Percentiles rank a stretch among this genome's conserved stretches.
These are phyloP conservation scores for Heimioporus punctisporus DNA, from an alignment of 1,284 basidiomycete species.

Conservation along the genomic window DNA sequence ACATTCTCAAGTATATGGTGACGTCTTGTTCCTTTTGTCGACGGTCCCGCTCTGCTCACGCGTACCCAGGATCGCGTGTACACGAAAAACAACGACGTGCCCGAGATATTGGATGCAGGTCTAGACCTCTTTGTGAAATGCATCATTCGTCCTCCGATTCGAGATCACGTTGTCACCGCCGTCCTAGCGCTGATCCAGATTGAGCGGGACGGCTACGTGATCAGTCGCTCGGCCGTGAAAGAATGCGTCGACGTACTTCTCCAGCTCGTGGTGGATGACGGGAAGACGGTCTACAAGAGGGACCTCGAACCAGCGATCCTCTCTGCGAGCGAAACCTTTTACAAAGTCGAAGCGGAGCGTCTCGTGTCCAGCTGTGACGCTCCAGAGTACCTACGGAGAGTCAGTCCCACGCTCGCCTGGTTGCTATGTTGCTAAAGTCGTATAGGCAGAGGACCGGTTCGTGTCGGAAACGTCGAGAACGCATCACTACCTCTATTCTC, in stretches of 20 bases:
- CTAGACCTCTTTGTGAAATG: constrained; percentile 84
- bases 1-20: constrained; percentile 97
- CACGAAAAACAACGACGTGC: constrained; percentile 71
- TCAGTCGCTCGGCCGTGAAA: constrained; percentile 91
- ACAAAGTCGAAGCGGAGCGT: constrained; percentile 74
- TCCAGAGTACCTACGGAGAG: constrained; percentile 80
- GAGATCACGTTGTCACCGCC: constrained; percentile 80
- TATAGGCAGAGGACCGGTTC: constrained; percentile 83
- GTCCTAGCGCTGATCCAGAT: constrained; percentile 89
- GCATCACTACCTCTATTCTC: constrained; percentile 87
- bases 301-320: constrained; percentile 90
- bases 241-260: constrained; percentile 90
- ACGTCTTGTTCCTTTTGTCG: constrained; percentile 26
- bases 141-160: constrained; percentile 86
- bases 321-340: constrained; percentile 80
- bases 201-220: constrained; percentile 90
- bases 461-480: constrained; percentile 87
- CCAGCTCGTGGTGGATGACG: constrained; percentile 57
- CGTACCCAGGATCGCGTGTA: constrained; percentile 85
- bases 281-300: constrained; percentile 77
- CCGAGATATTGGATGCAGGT: constrained; percentile 84
- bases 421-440: constrained; percentile 11
- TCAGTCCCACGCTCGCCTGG: constrained; percentile 40
- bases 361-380: constrained; percentile 81
- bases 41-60: constrained; percentile 13